Conservation (phyloP, 768 basidiomycete species). For the Pleurotus tuber-regium region DNA sequence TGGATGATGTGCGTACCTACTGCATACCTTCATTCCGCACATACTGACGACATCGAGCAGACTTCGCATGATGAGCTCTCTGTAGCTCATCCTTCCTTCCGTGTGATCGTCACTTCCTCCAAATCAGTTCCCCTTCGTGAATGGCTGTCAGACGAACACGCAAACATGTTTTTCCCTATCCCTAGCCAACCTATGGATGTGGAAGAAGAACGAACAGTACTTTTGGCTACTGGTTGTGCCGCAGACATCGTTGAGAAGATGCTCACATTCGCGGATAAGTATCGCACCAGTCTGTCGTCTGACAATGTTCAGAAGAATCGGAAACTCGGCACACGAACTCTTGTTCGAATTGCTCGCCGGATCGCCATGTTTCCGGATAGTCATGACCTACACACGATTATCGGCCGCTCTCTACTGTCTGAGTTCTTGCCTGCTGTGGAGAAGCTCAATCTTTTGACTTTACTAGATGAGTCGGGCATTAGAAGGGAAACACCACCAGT, state of each 20-base stretch:
- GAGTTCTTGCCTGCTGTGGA: constrained; percentile 65
- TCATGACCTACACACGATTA: constrained; percentile 44
- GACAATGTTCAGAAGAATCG: constrained; percentile 61
- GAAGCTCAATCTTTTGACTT: constrained; percentile 46
- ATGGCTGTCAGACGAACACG: constrained; percentile 65
- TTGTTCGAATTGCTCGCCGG: constrained; percentile 52
- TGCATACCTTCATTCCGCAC: not conserved
- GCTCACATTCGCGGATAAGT: constrained; percentile 55
- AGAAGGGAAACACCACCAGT: constrained; percentile 40
- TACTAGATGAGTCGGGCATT: constrained; percentile 52
- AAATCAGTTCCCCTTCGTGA: constrained; percentile 65
- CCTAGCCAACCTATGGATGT: constrained; percentile 58
- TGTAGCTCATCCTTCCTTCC: constrained; percentile 55
- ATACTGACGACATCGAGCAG: constrained; percentile 14
- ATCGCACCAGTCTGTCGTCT: constrained; percentile 50
- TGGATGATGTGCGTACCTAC: constrained; percentile 37
- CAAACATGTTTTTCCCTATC: constrained; percentile 69
- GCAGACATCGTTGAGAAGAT: constrained; percentile 34
- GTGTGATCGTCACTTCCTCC: constrained; percentile 59
- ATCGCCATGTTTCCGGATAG: constrained; percentile 44
- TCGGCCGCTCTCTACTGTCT: constrained; percentile 48
- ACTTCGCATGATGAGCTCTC: constrained; percentile 40
- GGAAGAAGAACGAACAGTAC: constrained; percentile 47
- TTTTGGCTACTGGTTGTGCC: constrained; percentile 50
- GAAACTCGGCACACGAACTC: constrained; percentile 58